Evolutionary conservation across 768 basidiomycete species (phyloP).

Genomic region (Rhodosporidiobolus sp.): DNA sequence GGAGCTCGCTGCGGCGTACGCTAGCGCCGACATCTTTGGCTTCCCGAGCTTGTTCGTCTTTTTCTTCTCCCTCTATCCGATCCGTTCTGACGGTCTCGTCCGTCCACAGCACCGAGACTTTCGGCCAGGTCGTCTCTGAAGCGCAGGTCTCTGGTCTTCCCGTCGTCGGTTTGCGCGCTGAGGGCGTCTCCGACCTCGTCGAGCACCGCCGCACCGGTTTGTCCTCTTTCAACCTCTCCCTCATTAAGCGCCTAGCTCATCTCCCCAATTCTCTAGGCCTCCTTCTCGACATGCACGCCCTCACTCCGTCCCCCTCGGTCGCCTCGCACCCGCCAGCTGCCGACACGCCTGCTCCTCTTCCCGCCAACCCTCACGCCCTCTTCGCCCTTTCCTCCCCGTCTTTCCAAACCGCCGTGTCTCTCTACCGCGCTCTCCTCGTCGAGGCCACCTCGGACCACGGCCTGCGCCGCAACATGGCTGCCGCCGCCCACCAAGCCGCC

Average conservation of each 20-base stretch:
- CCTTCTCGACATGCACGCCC: constrained; percentile 39
- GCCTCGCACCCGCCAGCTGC: background rate
- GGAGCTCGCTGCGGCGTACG: constrained; percentile 52
- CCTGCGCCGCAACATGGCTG: constrained; percentile 22
- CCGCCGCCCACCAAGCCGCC: constrained; percentile 9
- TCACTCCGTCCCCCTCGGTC: background rate
- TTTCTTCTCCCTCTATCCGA: background rate
- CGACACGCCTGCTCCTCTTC: background rate
- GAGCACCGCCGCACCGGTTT: constrained; percentile 32
- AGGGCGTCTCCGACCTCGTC: constrained; percentile 49
- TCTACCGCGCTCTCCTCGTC: constrained; percentile 28
- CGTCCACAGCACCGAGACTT: constrained; percentile 46
- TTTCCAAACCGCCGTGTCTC: constrained; percentile 23
- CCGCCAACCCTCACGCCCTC: constrained; percentile 27
- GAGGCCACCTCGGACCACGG: constrained; percentile 1
- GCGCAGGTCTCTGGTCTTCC: constrained; percentile 54
- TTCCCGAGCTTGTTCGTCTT: constrained; percentile 50
- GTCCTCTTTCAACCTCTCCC: background rate
- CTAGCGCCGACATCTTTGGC: constrained; percentile 54
- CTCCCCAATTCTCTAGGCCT: constrained; percentile 3
- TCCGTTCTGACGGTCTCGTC: too few relatives aligned
- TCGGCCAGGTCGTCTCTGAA: constrained; percentile 54
- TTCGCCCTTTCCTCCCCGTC: constrained; percentile 9
- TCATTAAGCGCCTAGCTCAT: background rate
- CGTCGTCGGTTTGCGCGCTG: constrained; percentile 53